Percentiles rank a stretch among this genome's conserved stretches.
Conservation (phyloP, 164 flowering plant genomes). For the Akebia trifoliata region DNA sequence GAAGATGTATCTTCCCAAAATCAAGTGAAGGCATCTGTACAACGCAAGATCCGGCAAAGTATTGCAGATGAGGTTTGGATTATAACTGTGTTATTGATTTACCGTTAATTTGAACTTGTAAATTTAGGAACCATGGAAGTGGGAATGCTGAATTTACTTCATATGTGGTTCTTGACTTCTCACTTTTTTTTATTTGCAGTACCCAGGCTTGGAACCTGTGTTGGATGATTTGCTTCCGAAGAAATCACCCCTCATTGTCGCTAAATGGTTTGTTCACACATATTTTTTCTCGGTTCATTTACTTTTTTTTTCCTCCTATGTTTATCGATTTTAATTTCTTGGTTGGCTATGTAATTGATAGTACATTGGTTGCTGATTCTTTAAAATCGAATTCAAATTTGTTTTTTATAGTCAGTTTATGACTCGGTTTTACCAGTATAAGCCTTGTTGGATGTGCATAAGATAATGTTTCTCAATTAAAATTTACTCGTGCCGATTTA, state of each 20-base stretch:
- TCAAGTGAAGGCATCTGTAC: slow-evolving; percentile 99
- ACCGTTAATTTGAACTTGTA: not conserved
- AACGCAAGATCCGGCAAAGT: slow-evolving; percentile 87
- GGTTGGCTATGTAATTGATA: too few relatives aligned
- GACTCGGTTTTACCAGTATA: too few relatives aligned
- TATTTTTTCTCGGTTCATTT: not conserved
- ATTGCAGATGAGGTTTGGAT: slow-evolving; percentile 89
- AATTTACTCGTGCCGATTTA: too few relatives aligned
- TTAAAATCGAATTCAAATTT: too few relatives aligned
- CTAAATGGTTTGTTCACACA: slow-evolving; percentile 56
- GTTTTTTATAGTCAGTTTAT: too few relatives aligned
- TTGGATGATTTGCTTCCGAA: slow-evolving; percentile 94
- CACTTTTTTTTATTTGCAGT: slow-evolving; percentile 39
- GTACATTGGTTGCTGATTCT: too few relatives aligned
- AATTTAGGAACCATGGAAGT: not conserved
- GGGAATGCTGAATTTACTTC: not conserved
- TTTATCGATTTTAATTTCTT: not conserved
- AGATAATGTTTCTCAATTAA: too few relatives aligned
- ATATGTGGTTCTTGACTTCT: slow-evolving; percentile 1
- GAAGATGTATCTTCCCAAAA: slow-evolving; percentile 97
- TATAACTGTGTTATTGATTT: not conserved
- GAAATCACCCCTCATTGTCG: slow-evolving; percentile 90
- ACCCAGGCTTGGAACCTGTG: slow-evolving; percentile 92
- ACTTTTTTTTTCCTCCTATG: not conserved
- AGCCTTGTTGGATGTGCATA: too few relatives aligned